Evolutionary conservation across 768 basidiomycete species (phyloP), one percentile per base, ranked within the genome.

Genomic region (Kwoniella mangroviensis): DNA sequence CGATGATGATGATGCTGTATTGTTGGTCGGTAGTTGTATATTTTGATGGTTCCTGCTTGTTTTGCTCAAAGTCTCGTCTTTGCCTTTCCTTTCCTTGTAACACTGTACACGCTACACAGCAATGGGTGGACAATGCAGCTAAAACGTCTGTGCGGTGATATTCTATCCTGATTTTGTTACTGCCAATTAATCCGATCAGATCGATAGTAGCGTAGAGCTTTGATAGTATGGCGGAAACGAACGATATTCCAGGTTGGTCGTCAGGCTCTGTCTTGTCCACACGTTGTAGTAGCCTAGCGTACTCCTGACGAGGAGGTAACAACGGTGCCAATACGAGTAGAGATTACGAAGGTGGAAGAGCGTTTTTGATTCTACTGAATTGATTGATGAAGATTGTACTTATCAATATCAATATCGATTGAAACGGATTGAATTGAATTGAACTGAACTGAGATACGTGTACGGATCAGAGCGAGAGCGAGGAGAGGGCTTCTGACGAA

Each of bases 391-490:
- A 34, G 34, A 49, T 49, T 19, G 45, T 49, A 49, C 45, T 24
- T 54, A n/a, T 19, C 17, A 54, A 54, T 24, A 13, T 54, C 53
- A 12, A 51, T 34, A 51, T 51, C 17, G 15, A 51, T 51, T 51
- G 49, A 19, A 17, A 13, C 7, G 49, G 12, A 40, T 28, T 28
- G 28, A 21, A 60, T 45, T 60, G 40, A 60, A 60, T 60, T 60
- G 58, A 60, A 15, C 22, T 42, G 34, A 22, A 28, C 42, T 43
- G 34, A 26, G 28, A 57, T 57, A 57, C 21, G 56, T 54, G 53
- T 54, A 54, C 0, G 53, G 15, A 51, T 17, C 49, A 17, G 21
- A 21, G 49, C 15, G 49, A 51, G 15, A 51, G 49, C 49, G 49
- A 51, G 49, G 49, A 51, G 21, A 51, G 49, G 49, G 21, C 34